Base-by-base conservation (phyloP, 805 yeast species). In the Saccharomyces paradoxus region DNA sequence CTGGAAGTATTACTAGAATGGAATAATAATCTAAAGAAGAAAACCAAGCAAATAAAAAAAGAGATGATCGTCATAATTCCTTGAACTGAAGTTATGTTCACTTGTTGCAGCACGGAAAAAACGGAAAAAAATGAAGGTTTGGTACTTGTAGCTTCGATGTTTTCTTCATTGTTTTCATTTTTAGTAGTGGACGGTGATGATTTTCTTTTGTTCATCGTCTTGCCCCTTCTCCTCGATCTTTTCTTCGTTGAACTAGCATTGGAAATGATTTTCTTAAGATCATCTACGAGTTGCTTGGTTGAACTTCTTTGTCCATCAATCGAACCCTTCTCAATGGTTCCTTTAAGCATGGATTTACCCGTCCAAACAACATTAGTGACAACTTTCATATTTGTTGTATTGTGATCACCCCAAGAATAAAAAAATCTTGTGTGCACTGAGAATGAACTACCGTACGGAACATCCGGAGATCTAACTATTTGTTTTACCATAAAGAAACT, bases 291-390 rank as follows among this genome's bases (percentile, higher is more conserved):
- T 1, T 77, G 71, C 6, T 55, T 60, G 52, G 80, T 74, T 0
- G 86, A 75, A 24, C 81, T 82, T 59, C 80, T 82, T 67, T 87
- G 96, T 0, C 94, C 95, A 47, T 83, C 82, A 55, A 84, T 79
- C 6, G 89, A 77, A 47, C 89, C 90, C 56, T 80, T 86, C 63
- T 87, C 95, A 58, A 87, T 81, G 0, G 87, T 82, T 21, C 87
- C 80, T 66, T 86, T 87, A 58, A 87, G 78, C 86, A 90, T 84
- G 30, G 89, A 83, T 60, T 82, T 82, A 7, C 87, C 88, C 0
- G 82, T 74, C 95, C 95, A 87, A 26, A 81, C 77, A 53, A 86
- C 79, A 51, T 71, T 76, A 1, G 87, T 84, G 3, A 81, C 74
- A n/a, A 84, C 79, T 37, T 73, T 74, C 22, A 87, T 53, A 26